These are phyloP conservation scores for Leishmania lainsoni DNA, from an alignment of 208 protist species.

Conservation along the genomic window DNA sequence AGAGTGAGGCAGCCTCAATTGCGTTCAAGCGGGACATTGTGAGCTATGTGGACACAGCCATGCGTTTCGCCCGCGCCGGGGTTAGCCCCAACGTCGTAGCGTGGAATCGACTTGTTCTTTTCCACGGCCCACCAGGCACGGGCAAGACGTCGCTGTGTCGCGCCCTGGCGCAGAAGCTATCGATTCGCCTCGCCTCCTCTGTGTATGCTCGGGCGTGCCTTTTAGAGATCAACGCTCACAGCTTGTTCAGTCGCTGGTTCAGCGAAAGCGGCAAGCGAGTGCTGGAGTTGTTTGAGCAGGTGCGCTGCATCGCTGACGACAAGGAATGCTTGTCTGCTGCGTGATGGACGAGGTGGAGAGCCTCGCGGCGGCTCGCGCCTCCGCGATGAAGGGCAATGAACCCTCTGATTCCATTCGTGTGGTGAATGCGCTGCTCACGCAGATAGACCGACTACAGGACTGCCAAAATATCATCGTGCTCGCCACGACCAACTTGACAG, in stretches of 20 bases:
- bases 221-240: slow-evolving; percentile 96
- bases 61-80: slow-evolving; percentile 84
- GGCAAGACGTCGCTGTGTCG: slow-evolving; percentile 95
- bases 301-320: slow-evolving; percentile 76
- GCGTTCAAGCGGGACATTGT: slow-evolving; percentile 91
- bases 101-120: slow-evolving; percentile 84
- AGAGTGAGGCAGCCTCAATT: slow-evolving; percentile 42
- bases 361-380: slow-evolving; percentile 89
- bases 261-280: slow-evolving; percentile 98
- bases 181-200: slow-evolving; percentile 51
- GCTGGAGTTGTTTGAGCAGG: slow-evolving; percentile 90
- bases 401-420: slow-evolving; percentile 96
- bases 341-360: slow-evolving; percentile 98
- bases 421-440: slow-evolving; percentile 96
- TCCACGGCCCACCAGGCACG: slow-evolving; percentile 94
- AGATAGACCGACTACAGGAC: slow-evolving; percentile 93
- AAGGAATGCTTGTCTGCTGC: slow-evolving; percentile 80
- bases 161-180: slow-evolving; percentile 83
- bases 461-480: slow-evolving; percentile 93
- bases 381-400: slow-evolving; percentile 90
- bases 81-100: slow-evolving; percentile 83
- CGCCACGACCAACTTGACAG: slow-evolving; percentile 96
- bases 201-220: slow-evolving; percentile 60
- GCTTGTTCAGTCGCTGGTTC: slow-evolving; percentile 97
- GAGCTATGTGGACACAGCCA: slow-evolving; percentile 85